Percentiles rank a stretch among this genome's conserved stretches.
phyloP scores from a whole-genome alignment of 176 grass and related monocot genomes.

The Chloris gayana region DNA sequence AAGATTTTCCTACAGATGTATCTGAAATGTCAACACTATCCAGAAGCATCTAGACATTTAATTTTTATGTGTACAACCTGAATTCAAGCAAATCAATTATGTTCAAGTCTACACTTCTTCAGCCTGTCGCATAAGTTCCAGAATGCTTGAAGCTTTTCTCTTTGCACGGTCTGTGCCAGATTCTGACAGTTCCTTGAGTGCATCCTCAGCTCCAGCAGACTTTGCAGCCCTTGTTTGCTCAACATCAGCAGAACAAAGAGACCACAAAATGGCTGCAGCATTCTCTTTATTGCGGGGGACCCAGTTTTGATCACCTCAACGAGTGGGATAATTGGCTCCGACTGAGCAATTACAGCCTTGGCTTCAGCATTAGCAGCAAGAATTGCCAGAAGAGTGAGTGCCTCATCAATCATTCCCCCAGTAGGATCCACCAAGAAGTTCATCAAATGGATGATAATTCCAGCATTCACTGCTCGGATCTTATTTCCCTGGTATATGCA shows the following conservation, averaged over 20 bases:
- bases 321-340: conserved; percentile 58
- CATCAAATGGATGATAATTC: conserved; percentile 80
- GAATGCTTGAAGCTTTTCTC: conserved; percentile 80
- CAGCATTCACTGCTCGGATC: conserved; percentile 73
- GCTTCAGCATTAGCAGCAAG: conserved; percentile 73
- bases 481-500: conserved; percentile 96
- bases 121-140: conserved; percentile 67
- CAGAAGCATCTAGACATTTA: conserved; percentile 32
- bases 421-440: conserved; percentile 73
- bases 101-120: conserved; percentile 38
- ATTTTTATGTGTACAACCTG: conserved; percentile 42
- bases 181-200: conserved; percentile 76
- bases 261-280: conserved; percentile 72
- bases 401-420: conserved; percentile 87
- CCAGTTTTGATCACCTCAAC: conserved; percentile 70
- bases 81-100: conserved; percentile 2
- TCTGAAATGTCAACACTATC: conserved; percentile 30
- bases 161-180: conserved; percentile 85
- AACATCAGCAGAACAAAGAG: conserved; percentile 63
- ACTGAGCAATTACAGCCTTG: conserved; percentile 56
- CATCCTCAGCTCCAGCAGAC: conserved; percentile 65
- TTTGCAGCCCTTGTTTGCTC: conserved; percentile 55
- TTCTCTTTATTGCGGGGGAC: conserved; percentile 85
- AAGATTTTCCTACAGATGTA: conserved; percentile 32
- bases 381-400: conserved; percentile 80